Conservation (phyloP, 306 rosid genomes). For the Begonia peltatifolia region DNA sequence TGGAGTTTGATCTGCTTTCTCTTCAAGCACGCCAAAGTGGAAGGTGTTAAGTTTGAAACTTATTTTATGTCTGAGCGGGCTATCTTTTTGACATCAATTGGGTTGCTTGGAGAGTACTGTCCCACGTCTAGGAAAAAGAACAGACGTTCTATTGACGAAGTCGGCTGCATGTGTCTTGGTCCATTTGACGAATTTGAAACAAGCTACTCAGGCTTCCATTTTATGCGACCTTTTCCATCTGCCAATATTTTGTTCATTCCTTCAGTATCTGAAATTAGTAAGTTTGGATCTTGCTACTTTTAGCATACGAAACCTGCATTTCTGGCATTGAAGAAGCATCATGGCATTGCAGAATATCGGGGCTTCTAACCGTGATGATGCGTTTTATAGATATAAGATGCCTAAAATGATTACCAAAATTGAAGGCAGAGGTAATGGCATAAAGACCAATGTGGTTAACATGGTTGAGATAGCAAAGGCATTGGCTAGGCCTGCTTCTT, state of each 20-base stretch:
- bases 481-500: constrained; percentile 51
- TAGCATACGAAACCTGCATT: constrained; percentile 1
- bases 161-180: constrained; percentile 44
- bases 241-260: background rate
- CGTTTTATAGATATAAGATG: constrained; percentile 68
- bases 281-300: constrained; percentile 12
- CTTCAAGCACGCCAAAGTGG: too few species aligned
- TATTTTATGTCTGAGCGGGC: constrained; percentile 64
- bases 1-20: too few species aligned
- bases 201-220: constrained; percentile 19
- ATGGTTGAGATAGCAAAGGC: constrained; percentile 66
- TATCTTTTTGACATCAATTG: constrained; percentile 38
- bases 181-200: constrained; percentile 24
- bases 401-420: constrained; percentile 58
- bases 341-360: constrained; percentile 65
- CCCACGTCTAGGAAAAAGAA: constrained; percentile 37
- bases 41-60: constrained; percentile 7
- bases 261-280: constrained; percentile 10
- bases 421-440: constrained; percentile 68
- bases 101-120: constrained; percentile 49
- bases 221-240: constrained; percentile 18
- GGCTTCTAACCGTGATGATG: constrained; percentile 53
- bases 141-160: constrained; percentile 16
- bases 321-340: constrained; percentile 14
- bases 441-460: constrained; percentile 53